These are phyloP conservation scores for Umbelopsis vinacea DNA, from an alignment of 192 early-diverging fungal genomes.

Conservation along the genomic window DNA sequence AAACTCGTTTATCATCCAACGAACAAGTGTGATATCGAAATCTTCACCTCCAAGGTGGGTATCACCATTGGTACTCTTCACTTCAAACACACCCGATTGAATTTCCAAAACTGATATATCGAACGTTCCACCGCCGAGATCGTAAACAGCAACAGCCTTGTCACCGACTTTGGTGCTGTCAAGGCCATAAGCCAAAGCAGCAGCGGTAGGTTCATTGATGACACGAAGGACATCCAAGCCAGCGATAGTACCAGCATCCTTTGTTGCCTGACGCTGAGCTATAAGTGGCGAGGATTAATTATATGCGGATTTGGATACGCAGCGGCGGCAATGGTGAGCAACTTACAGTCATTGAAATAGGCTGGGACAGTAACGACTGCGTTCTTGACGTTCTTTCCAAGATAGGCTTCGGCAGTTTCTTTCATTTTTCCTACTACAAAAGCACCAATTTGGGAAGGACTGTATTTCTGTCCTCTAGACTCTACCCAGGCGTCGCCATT, in stretches of 20 bases:
- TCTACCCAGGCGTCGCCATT: slow-evolving; percentile 99
- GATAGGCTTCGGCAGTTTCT: slow-evolving; percentile 86
- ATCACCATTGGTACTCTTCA: slow-evolving; percentile 91
- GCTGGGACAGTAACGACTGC: slow-evolving; percentile 93
- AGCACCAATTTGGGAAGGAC: slow-evolving; percentile 93
- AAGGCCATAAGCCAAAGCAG: slow-evolving; percentile 84
- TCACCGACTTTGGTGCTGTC: slow-evolving; percentile 61
- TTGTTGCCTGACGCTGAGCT: slow-evolving; percentile 84
- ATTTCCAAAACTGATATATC: slow-evolving; percentile 91
- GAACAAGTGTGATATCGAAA: slow-evolving; percentile 64
- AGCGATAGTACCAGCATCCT: slow-evolving; percentile 83
- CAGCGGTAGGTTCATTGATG: slow-evolving; percentile 89
- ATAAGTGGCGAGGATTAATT: not conserved
- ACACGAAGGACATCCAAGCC: slow-evolving; percentile 82
- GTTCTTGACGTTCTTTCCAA: slow-evolving; percentile 85
- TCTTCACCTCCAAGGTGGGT: slow-evolving; percentile 69
- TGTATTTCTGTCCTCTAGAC: slow-evolving; percentile 93
- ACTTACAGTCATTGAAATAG: slow-evolving; percentile 81
- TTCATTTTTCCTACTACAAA: slow-evolving; percentile 99
- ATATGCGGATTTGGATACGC: not conserved
- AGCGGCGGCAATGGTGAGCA: not conserved
- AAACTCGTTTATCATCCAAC: slow-evolving; percentile 77
- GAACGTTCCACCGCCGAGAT: slow-evolving; percentile 93
- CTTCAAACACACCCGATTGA: slow-evolving; percentile 89
- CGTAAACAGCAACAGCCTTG: slow-evolving; percentile 83